Evolutionary conservation across 177 flowering plant species (phyloP), one percentile per base, ranked within the genome.

Genomic region (Vitis hybrid): DNA sequence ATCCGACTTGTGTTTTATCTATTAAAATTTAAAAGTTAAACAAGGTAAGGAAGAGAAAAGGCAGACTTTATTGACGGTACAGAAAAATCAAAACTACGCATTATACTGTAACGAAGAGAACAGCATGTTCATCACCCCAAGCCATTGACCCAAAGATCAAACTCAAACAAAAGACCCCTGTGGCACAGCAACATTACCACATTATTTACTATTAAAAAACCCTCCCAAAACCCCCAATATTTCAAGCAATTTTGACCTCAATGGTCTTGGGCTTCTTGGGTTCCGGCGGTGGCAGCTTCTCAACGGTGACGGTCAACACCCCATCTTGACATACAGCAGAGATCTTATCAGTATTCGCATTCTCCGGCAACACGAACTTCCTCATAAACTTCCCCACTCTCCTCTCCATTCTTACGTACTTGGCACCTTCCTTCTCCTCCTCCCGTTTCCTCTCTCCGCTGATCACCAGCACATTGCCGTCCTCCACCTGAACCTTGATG

Each of bases 281-380:
- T 72, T 81, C 80, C n/a, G 86, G 85, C 2, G 85, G 88, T 9
- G 86, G 83, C 75, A 60, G 2, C 77, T 85, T 85, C 81, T 80
- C 64, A 18, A 85, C 81, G 0, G 81, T 82, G 1, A 85, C 83
- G 2, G 78, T 75, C 54, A 82, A 71, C 30, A 86, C 84, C 4
- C 87, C 86, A 10, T 86, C 85, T 56, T 74, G 69, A 30, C 65
- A 80, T 18, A 69, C 72, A 2, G 89, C 86, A 0, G 82, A 70
- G 1, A 86, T 76, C 3, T 56, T 54, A 0, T 86, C 81, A 1
- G 32, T 56, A 27, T 83, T 64, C 0, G 84, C 86, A 66, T 80
- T 82, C 54, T 83, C 85, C 7, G 89, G 85, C 71, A 85, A 56
- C 15, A 27, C 40, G 13, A 85, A 85, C 74, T 80, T 85, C 83